Evolutionary conservation across 495 filamentous ascomycete genomes (phyloP).

Genomic region (Podospora pseudopauciseta): DNA sequence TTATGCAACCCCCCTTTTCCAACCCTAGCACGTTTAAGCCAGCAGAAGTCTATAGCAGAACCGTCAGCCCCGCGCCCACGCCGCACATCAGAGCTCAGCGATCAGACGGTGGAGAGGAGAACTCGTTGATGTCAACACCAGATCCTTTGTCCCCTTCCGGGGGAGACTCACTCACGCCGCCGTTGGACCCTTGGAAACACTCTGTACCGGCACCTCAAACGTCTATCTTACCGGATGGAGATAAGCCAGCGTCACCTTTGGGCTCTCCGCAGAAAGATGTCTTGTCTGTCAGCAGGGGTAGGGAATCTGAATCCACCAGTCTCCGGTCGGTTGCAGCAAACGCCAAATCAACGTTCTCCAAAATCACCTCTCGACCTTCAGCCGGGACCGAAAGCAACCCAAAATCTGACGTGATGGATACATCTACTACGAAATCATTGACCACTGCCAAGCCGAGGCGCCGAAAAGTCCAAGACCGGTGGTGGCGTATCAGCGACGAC

Average conservation of each 20-base stretch:
- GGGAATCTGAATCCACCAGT: conserved; percentile 38
- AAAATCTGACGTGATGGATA: background rate
- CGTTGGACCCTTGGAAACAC: background rate
- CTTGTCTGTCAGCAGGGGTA: conserved; percentile 13
- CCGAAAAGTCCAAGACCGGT: conserved; percentile 65
- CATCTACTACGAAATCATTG: background rate
- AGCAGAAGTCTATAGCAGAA: conserved; percentile 63
- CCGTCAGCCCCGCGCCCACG: conserved; percentile 42
- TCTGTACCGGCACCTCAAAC: background rate
- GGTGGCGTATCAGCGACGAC: conserved; percentile 98
- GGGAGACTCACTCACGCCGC: background rate
- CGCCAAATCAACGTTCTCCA: conserved; percentile 40
- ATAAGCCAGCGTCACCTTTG: background rate
- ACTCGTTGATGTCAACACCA: conserved; percentile 26
- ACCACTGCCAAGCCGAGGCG: conserved; percentile 40
- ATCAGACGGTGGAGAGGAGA: conserved; percentile 9
- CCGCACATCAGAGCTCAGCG: conserved; percentile 32
- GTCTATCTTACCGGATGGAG: too few species aligned
- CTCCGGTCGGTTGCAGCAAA: conserved; percentile 44
- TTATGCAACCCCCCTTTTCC: conserved; percentile 64
- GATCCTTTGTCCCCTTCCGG: background rate
- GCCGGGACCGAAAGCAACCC: background rate
- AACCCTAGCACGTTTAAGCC: conserved; percentile 73
- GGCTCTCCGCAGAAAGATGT: background rate
- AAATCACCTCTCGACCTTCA: conserved; percentile 30